phyloP scores from a whole-genome alignment of 768 basidiomycete species.

The Boletus barrowsii region DNA sequence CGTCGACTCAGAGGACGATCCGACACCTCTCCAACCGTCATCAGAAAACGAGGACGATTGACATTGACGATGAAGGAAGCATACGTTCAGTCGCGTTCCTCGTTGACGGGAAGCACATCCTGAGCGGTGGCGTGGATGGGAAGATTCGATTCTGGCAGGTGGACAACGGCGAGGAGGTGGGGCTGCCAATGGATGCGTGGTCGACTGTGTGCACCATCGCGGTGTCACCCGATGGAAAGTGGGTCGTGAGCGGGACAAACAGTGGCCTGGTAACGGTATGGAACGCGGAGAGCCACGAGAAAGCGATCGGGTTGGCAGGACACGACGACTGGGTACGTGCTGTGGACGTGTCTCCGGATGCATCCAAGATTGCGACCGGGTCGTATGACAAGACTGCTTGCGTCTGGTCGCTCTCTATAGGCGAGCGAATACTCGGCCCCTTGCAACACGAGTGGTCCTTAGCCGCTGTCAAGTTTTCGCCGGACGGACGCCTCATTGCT shows the following conservation, averaged over 20 bases:
- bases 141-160: constrained; percentile 3
- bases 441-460: constrained; percentile 2
- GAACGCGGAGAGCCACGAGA: background rate
- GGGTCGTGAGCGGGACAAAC: constrained; percentile 2
- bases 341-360: constrained; percentile 1
- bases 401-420: constrained; percentile 2
- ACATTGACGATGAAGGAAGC: constrained; percentile 1
- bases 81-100: constrained; percentile 8
- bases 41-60: background rate
- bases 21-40: background rate
- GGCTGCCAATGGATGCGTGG: constrained; percentile 1
- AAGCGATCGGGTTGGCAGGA: background rate
- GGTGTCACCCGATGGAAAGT: constrained; percentile 2
- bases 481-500: constrained; percentile 3
- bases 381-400: constrained; percentile 8
- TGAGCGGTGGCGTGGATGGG: constrained; percentile 6
- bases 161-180: constrained; percentile 5
- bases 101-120: background rate
- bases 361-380: constrained; percentile 1
- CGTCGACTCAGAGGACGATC: background rate
- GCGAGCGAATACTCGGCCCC: background rate
- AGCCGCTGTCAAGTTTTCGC: constrained; percentile 9
- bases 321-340: constrained; percentile 6
- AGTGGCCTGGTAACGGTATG: constrained; percentile 6
- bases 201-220: constrained; percentile 3